These are phyloP conservation scores for Musa itinerans DNA, from an alignment of 176 grass and related monocot genomes.

Conservation along the genomic window DNA sequence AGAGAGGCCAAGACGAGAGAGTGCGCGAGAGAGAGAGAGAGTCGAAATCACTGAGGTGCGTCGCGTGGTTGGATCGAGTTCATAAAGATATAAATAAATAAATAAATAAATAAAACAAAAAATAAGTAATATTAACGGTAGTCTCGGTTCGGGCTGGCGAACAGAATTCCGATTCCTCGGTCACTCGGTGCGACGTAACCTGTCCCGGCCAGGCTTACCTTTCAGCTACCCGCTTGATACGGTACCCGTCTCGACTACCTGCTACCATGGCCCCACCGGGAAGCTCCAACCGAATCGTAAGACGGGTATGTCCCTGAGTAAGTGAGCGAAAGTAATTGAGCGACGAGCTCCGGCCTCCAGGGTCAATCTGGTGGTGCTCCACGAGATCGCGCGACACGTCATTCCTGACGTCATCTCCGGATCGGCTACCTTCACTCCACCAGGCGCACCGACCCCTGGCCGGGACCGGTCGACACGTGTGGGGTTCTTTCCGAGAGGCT, in stretches of 20 bases:
- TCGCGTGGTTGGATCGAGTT: neutral
- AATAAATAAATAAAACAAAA: neutral
- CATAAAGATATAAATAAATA: neutral
- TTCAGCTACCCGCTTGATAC: too few relatives aligned
- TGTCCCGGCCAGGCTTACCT: too few relatives aligned
- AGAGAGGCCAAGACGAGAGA: too few relatives aligned
- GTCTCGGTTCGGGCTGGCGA: neutral
- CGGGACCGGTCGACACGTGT: too few relatives aligned
- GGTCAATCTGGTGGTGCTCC: neutral
- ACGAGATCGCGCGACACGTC: neutral
- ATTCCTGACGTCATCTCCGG: neutral
- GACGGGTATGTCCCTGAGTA: neutral
- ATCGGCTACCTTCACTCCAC: neutral
- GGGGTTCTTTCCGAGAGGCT: too few relatives aligned
- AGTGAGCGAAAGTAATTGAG: accelerated
- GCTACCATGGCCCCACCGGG: neutral
- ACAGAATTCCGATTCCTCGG: neutral
- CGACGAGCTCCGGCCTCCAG: neutral
- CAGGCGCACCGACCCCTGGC: neutral
- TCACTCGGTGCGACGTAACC: too few relatives aligned
- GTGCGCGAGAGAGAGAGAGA: too few relatives aligned
- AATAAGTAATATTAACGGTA: neutral
- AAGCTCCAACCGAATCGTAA: neutral
- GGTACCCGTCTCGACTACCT: too few relatives aligned
- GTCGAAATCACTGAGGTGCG: neutral